Percentiles rank a stretch among this genome's conserved stretches.
phyloP scores from a whole-genome alignment of 2,329 filamentous ascomycete species.

The Mycosphaerella arachidis region DNA sequence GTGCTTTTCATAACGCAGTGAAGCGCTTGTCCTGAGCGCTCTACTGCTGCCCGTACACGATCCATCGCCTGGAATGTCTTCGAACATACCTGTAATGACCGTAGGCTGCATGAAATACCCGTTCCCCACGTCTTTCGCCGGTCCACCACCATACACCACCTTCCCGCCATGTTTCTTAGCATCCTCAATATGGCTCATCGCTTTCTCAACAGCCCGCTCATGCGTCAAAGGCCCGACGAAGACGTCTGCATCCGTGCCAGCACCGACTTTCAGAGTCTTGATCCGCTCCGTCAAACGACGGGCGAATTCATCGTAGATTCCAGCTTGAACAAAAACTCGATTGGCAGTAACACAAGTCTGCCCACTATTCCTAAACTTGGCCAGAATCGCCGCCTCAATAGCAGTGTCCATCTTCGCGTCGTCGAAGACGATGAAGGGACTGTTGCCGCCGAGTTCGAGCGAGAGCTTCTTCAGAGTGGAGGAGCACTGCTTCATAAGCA shows the following conservation, averaged over 20 bases:
- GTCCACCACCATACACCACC: conserved; percentile 64
- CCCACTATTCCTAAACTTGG: conserved; percentile 29
- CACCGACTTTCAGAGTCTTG: conserved; percentile 17
- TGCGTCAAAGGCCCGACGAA: conserved; percentile 71
- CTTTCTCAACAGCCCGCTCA: conserved; percentile 73
- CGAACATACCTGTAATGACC: conserved; percentile 56
- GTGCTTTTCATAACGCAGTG: too few relatives aligned
- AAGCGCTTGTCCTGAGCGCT: too few relatives aligned
- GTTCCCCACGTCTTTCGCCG: conserved; percentile 8
- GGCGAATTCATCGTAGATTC: conserved; percentile 52
- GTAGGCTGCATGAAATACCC: conserved; percentile 85
- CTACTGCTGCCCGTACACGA: too few relatives aligned
- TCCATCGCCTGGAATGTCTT: too few relatives aligned
- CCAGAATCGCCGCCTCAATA: conserved; percentile 23
- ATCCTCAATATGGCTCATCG: conserved; percentile 73
- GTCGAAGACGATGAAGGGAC: conserved; percentile 34
- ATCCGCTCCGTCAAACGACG: conserved; percentile 48
- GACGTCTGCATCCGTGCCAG: conserved; percentile 12
- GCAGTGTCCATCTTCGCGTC: conserved; percentile 31
- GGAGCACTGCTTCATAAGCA: conserved; percentile 24
- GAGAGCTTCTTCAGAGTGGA: conserved; percentile 27
- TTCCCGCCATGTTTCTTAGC: conserved; percentile 72
- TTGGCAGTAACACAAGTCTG: conserved; percentile 38
- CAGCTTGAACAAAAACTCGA: conserved; percentile 50
- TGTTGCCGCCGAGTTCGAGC: conserved; percentile 33